Evolutionary conservation across 2,329 filamentous ascomycete genomes (phyloP), one percentile per base, ranked within the genome.

Genomic region (Mycosphaerella sp.): DNA sequence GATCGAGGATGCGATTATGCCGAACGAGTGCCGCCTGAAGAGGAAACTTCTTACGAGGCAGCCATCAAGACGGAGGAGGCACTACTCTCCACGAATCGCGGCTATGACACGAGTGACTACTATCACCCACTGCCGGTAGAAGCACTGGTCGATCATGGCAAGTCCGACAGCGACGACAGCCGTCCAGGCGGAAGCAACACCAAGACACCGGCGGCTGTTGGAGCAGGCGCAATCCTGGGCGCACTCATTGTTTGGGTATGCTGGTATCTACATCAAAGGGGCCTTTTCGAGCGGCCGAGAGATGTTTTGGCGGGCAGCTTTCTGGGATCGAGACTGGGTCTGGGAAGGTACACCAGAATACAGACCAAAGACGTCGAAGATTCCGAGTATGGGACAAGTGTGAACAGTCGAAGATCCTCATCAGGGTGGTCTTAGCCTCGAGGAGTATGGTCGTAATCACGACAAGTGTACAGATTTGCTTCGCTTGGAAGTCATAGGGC

Each of bases 41-140:
- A 64, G 5, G 56, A 62, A 27, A 50, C 53, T 18, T 43, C 44
- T 8, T 67, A 64, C 47, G 62, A 66, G 16, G 57, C 51, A 2
- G 43, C 57, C 18, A 50, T 59, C 37, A 30, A 53, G 12, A 57
- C 62, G 21, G 54, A 55, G n/a, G 50, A 57, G 30, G 50, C 57
- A n/a, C 61, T 58, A 30, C 52, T 66, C 6, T 65, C 61, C 3
- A 55, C 62, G 9, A 62, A 65, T 37, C 60, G 66, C 8, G 65
- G 65, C 5, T 69, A 60, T 53, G 60, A 68, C 49, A 68, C 66
- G 9, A 58, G 53, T 35, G 52, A 61, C n/a, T 69, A 69, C 49
- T 69, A 68, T 49, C 40, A 48, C 21, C 49, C 56, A 2, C 13
- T 56, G 12, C 51, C 53, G 27, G 25, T 28, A 8, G 17, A 28